Base-by-base conservation (phyloP, 208 protist genomes). In the Crithidia bombi region DNA sequence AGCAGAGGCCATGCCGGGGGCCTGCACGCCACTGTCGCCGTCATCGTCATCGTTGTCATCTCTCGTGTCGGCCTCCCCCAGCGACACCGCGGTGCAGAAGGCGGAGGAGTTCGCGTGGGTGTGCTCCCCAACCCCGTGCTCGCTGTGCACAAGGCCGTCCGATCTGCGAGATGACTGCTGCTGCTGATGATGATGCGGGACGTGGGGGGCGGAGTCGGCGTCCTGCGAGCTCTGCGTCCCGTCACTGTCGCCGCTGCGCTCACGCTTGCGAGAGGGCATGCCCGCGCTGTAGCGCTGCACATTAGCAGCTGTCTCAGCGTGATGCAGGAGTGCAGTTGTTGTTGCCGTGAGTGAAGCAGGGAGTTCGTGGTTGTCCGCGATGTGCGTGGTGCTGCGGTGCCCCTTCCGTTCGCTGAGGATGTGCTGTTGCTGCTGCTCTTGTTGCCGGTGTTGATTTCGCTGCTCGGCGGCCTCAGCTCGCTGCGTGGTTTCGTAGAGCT, bases 401-500 rank as follows among this genome's bases (percentile, higher is more conserved):
- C 75, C 46, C 10, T 63, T 47, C 25, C 28, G 39, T 0, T 38
- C n/a, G n/a, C n/a, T n/a, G n/a, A 28, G 4, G 21, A 7, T 51
- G 3, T 51, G 46, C 21, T 51, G 7, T 19, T 5, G 46, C 46
- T 51, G 46, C 46, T 51, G 46, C 23, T n/a, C n/a, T n/a, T n/a
- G n/a, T n/a, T 47, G 41, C 33, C 14, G 26, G 23, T 69, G 32
- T 36, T 58, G 51, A 35, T 62, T 43, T 39, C 57, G 33, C 46
- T 12, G 9, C 51, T 73, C 69, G 25, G 69, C 70, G 5, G 39
- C 63, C 32, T 77, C 82, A 3, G 62, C 64, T n/a, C 69, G 80
- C 66, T 89, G 84, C 35, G 85, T 87, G 3, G 47, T 64, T 5
- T 69, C 50, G 66, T 92, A 92, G 41, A 94, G 76, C 69, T 94